Evolutionary conservation across 2,329 filamentous ascomycete species (phyloP), one percentile per base, ranked within the genome.

Genomic region (Ascochyta lentis): DNA sequence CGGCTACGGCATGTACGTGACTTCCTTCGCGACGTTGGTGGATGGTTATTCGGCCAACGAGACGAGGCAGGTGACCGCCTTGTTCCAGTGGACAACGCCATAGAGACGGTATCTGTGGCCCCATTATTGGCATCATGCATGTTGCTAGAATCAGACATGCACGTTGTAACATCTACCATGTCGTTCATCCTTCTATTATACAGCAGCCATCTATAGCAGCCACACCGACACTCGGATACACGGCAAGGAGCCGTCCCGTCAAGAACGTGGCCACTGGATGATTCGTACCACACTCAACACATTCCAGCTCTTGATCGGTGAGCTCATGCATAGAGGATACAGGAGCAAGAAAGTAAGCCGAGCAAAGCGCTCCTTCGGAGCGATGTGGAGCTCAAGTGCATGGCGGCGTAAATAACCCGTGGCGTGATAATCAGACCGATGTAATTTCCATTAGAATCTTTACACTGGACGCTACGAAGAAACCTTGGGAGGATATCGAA

Each of bases 261-360:
- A 19, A 42, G 27, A 41, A 38, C 31, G 31, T 44, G 29, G 40
- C 31, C 22, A 19, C 29, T 40, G 40, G n/a, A 22, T 24, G 15
- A 5, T 24, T 22, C 33, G 35, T 47, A 23, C 26, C 35, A 56
- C 38, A 26, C 31, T 46, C 15, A 43, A 43, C 31, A 19, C 31
- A 24, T 40, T 40, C 37, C 23, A 29, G 27, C 24, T 48, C 29
- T 19, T 51, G 47, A 48, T 56, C 53, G 53, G 48, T 56, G 33
- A 45, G 23, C 22, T 15, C 10, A 31, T 50, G 48, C 48, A 38
- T 22, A 16, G n/a, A n/a, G n/a, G n/a, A n/a, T n/a, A n/a, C n/a
- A n/a, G n/a, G n/a, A n/a, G 34, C 43, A 22, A 51, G 53, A 29
- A 56, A 13, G 47, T 56, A 15, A 42, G 53, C 47, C 48, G 53